Conservation (phyloP, 1,284 basidiomycete species). For the Puccinia hordei region DNA sequence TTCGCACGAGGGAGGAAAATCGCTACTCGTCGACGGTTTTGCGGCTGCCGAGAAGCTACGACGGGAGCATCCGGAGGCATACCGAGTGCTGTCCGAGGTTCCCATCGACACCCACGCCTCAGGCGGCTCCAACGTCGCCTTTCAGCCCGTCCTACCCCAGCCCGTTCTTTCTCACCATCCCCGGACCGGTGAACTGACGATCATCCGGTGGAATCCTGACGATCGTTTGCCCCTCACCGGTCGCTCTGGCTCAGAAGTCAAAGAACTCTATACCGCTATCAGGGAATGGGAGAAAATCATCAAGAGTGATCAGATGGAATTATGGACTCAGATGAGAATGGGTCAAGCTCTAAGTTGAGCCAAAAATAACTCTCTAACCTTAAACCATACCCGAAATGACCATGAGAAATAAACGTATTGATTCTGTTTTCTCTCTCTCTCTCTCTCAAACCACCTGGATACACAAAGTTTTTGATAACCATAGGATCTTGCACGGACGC, state of each 20-base stretch:
- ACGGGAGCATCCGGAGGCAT: slow-evolving; percentile 72
- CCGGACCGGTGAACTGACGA: slow-evolving; percentile 68
- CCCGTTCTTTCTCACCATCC: slow-evolving; percentile 66
- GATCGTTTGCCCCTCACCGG: slow-evolving; percentile 71
- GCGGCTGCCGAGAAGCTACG: slow-evolving; percentile 79
- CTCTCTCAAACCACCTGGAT: neutral
- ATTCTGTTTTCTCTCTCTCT: neutral
- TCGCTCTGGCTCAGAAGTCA: slow-evolving; percentile 51
- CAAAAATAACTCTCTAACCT: neutral
- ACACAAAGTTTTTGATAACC: slow-evolving; percentile 75
- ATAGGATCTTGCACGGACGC: slow-evolving; percentile 89
- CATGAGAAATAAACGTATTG: neutral
- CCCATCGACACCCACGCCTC: slow-evolving; percentile 70
- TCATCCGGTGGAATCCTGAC: slow-evolving; percentile 93
- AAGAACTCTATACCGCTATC: slow-evolving; percentile 76
- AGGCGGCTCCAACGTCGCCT: slow-evolving; percentile 65
- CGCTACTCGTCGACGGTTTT: slow-evolving; percentile 91
- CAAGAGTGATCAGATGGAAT: slow-evolving; percentile 78
- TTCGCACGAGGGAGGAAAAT: slow-evolving; percentile 78
- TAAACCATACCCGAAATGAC: neutral
- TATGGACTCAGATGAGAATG: slow-evolving; percentile 82
- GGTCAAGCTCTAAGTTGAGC: slow-evolving; percentile 79
- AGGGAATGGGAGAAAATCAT: slow-evolving; percentile 75
- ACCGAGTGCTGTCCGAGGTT: slow-evolving; percentile 71
- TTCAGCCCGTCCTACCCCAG: slow-evolving; percentile 67